These are phyloP conservation scores for Hypomyces rosellus DNA, from an alignment of 2,329 filamentous ascomycete genomes.

Conservation along the genomic window DNA sequence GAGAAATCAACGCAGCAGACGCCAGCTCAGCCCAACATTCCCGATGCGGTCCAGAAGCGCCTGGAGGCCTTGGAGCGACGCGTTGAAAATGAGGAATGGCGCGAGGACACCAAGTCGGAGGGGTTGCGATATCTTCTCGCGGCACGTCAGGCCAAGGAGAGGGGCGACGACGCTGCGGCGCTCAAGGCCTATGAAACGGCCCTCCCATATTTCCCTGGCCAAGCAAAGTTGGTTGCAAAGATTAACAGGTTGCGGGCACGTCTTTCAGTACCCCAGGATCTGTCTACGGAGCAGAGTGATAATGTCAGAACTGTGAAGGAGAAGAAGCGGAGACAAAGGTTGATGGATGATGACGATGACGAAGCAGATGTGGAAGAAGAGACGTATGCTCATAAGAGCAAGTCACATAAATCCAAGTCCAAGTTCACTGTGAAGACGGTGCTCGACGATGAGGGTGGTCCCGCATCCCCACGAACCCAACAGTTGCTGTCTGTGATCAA, in stretches of 20 bases:
- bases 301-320: constrained; percentile 13
- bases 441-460: constrained; percentile 33
- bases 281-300: constrained; percentile 11
- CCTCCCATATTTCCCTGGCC: constrained; percentile 76
- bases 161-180: constrained; percentile 70
- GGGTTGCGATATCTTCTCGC: constrained; percentile 83
- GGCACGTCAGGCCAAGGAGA: constrained; percentile 82
- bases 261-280: constrained; percentile 29
- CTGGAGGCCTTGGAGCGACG: constrained; percentile 79
- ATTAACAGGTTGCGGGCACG: constrained; percentile 56
- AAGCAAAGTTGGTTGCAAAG: constrained; percentile 68
- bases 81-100: constrained; percentile 58
- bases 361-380: constrained; percentile 23
- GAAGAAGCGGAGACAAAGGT: constrained; percentile 12
- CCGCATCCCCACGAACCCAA: constrained; percentile 48
- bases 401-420: constrained; percentile 25
- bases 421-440: constrained; percentile 20
- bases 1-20: constrained; percentile 26
- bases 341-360: constrained; percentile 14
- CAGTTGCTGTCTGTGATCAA: constrained; percentile 66
- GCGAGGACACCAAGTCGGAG: constrained; percentile 69
- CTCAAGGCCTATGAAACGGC: constrained; percentile 83
- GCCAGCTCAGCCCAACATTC: constrained; percentile 47
- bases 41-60: constrained; percentile 71
- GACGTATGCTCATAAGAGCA: constrained; percentile 21